Evolutionary conservation across 2,329 filamentous ascomycete species (phyloP), one percentile per base, ranked within the genome.

Genomic region (Byssoonygena ceratinophila): DNA sequence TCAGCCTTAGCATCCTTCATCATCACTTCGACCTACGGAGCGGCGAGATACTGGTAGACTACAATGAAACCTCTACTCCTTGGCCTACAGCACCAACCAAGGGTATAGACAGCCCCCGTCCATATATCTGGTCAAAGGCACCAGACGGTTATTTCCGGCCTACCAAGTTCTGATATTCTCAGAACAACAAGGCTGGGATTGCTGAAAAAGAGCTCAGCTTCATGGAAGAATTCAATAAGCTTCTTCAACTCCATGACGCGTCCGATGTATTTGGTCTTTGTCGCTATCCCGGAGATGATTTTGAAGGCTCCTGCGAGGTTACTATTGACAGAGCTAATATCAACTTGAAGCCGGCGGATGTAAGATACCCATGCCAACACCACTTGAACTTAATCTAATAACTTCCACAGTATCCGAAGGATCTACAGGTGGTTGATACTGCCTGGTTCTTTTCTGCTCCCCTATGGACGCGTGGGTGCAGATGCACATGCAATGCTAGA

Each of bases 261-360:
- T 46, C 40, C 27, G 41, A 23, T 5, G 16, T 46, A 31, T 52
- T 52, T 20, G 50, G 50, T 39, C 50, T 52, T 37, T 52, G 40
- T 27, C 29, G 40, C 16, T 52, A 52, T 40, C 50, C 50, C 22
- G 50, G 50, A 18, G 50, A 52, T 40, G 50, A 52, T 16, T 52
- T 52, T 37, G 39, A 51, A 43, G 39, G 48, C 11, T 51, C 39
- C 11, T 51, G 48, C 34, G 34, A 51, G 27, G 45, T 51, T 14
- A 51, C 39, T 31, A 1, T 31, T 41, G 48, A 22, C 16, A 43
- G 40, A 51, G 48, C 48, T 25, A 51, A 51, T 29, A 51, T 51
- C 48, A 51, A 51, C 36, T 45, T 51, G 25, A 51, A 51, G 34
- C 48, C 48, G 25, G 31, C 36, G n/a, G 37, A 51, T 34, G 36